phyloP scores from a whole-genome alignment of 495 filamentous ascomycete genomes.

The Amphirosellinia nigrospora region DNA sequence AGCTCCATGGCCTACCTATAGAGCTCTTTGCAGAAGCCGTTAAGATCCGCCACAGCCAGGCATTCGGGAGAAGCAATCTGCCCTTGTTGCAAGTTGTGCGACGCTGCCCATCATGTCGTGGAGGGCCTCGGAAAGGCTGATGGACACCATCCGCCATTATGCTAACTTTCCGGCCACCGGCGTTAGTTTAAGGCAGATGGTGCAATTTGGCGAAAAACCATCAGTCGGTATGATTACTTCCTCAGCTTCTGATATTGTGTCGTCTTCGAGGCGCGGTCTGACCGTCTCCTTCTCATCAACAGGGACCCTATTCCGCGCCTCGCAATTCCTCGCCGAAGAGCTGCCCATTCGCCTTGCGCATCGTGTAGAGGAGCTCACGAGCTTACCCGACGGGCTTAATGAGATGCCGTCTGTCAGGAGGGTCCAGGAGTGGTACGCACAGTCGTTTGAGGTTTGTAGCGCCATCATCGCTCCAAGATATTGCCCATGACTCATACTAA shows the following conservation, averaged over 20 bases:
- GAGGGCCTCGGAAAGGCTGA: slow-evolving; percentile 87
- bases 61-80: slow-evolving; percentile 17
- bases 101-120: slow-evolving; percentile 70
- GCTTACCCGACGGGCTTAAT: slow-evolving; percentile 94
- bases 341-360: slow-evolving; percentile 96
- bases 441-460: slow-evolving; percentile 90
- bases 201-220: slow-evolving; percentile 93
- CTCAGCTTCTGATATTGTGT: slow-evolving; percentile 6
- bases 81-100: not conserved
- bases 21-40: slow-evolving; percentile 21
- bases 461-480: slow-evolving; percentile 13
- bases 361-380: slow-evolving; percentile 88
- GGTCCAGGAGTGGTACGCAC: slow-evolving; percentile 98
- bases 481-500: slow-evolving; percentile 28
- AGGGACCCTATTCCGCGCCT: slow-evolving; percentile 96
- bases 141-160: slow-evolving; percentile 99
- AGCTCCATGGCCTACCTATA: slow-evolving; percentile 26
- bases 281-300: slow-evolving; percentile 29
- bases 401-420: slow-evolving; percentile 97
- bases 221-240: slow-evolving; percentile 70
- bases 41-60: slow-evolving; percentile 4
- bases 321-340: slow-evolving; percentile 98
- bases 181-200: slow-evolving; percentile 96
- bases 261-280: slow-evolving; percentile 31
- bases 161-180: slow-evolving; percentile 96